phyloP scores from a whole-genome alignment of 768 basidiomycete genomes.

The Amanita inopinata region DNA sequence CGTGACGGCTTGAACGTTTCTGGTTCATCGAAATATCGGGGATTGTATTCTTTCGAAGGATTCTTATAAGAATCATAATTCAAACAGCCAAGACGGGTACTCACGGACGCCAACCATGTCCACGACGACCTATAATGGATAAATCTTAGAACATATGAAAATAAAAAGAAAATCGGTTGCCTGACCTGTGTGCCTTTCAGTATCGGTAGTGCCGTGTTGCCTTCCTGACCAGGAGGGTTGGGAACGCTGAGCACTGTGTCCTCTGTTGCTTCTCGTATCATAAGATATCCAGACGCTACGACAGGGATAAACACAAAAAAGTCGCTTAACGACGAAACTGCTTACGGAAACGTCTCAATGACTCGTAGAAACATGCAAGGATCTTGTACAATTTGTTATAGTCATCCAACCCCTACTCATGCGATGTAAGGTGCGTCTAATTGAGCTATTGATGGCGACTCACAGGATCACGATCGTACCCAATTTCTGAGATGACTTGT shows the following conservation, averaged over 20 bases:
- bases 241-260: conserved; percentile 19
- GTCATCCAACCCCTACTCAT: too few species aligned
- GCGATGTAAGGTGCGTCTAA: too few species aligned
- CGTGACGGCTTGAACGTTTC: conserved; percentile 25
- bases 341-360: too few species aligned
- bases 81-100: neutral
- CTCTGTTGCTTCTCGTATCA: conserved; percentile 20
- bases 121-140: neutral
- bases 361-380: too few species aligned
- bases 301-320: too few species aligned
- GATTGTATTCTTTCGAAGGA: conserved; percentile 26
- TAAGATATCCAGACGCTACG: conserved; percentile 17
- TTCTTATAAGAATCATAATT: too few species aligned
- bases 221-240: conserved; percentile 10
- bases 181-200: conserved; percentile 3
- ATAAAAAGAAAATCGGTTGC: neutral
- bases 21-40: conserved; percentile 26
- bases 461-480: conserved; percentile 25
- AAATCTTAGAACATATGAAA: neutral
- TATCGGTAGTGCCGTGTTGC: conserved; percentile 3
- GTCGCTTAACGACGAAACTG: too few species aligned
- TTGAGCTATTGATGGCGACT: conserved; percentile 3
- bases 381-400: too few species aligned
- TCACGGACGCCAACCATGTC: conserved; percentile 5
- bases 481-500: conserved; percentile 28